These are phyloP conservation scores for Penicillium polonicum DNA, from an alignment of 2,329 filamentous ascomycete species.

Conservation along the genomic window DNA sequence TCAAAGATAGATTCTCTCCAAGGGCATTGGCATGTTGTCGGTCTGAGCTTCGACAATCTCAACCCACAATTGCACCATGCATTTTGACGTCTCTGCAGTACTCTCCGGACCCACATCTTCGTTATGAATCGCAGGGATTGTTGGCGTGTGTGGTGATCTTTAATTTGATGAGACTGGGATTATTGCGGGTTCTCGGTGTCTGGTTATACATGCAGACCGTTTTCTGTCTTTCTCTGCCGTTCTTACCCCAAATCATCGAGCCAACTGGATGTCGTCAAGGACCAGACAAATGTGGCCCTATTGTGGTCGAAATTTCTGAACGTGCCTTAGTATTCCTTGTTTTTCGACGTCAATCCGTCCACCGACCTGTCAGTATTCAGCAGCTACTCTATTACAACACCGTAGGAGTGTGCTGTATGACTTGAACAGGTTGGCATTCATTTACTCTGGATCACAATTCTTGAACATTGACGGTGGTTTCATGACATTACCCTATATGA, in stretches of 20 bases:
- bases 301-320: neutral
- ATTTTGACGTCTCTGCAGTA: neutral
- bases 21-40: neutral
- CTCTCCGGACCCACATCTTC: neutral
- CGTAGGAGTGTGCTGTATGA: neutral
- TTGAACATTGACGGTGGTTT: neutral
- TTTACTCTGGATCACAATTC: neutral
- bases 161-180: too few relatives aligned
- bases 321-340: neutral
- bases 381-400: neutral
- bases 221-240: too few relatives aligned
- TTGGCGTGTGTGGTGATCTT: too few relatives aligned
- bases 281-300: too few relatives aligned
- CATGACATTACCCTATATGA: conserved; percentile 22
- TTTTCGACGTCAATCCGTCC: neutral
- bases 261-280: too few relatives aligned
- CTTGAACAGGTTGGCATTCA: neutral
- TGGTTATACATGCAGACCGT: too few relatives aligned
- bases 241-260: too few relatives aligned
- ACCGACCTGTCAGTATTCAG: neutral
- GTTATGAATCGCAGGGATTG: neutral
- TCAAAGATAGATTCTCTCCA: neutral
- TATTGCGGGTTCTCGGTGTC: too few relatives aligned
- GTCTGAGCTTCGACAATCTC: neutral
- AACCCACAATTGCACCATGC: neutral